Evolutionary conservation across 1,284 basidiomycete species (phyloP), one percentile per base, ranked within the genome.

Genomic region (Trametes pubescens): DNA sequence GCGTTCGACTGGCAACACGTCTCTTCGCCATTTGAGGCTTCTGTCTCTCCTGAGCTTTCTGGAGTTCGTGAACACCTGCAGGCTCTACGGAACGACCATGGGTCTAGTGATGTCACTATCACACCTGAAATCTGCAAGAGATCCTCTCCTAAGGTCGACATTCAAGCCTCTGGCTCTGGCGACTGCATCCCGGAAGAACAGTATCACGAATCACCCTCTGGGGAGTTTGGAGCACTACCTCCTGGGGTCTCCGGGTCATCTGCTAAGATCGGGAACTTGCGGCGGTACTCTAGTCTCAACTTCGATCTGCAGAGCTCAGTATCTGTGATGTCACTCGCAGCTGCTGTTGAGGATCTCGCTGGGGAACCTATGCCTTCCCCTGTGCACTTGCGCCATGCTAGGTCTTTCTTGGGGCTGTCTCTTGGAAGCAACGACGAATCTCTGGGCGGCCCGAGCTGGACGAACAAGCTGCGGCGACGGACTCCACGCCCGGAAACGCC

Each of bases 381-480:
- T 34, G 54, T 58, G 11, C 55, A 46, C 1, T 51, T 67, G 16
- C 68, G 64, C 32, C 66, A 66, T 47, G 68, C 70, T 10, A 60
- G 65, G 57, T 68, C 70, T 57, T 59, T 69, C 51, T 38, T 71
- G 38, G 58, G 72, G 67, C 38, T 78, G 77, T 67, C 77, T 73
- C 58, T 81, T 24, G 78, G 75, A 72, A 51, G 38, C 51, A 64
- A 37, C 29, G 69, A 63, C 37, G 68, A 66, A 38, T 29, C 59
- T 13, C 35, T 57, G 7, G 54, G 57, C n/a, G 59, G 70, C 48
- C 57, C 63, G 10, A 61, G 62, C 46, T 74, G 78, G 62, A 76
- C 74, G 26, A 80, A 76, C 61, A 84, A 78, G 69, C 71, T 85
- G 24, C 77, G 78, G 40, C 80, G 77, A 68, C 67, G 77, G 61